phyloP scores from a whole-genome alignment of 352 stramenopile species.

The Stramenopiles sp. region DNA sequence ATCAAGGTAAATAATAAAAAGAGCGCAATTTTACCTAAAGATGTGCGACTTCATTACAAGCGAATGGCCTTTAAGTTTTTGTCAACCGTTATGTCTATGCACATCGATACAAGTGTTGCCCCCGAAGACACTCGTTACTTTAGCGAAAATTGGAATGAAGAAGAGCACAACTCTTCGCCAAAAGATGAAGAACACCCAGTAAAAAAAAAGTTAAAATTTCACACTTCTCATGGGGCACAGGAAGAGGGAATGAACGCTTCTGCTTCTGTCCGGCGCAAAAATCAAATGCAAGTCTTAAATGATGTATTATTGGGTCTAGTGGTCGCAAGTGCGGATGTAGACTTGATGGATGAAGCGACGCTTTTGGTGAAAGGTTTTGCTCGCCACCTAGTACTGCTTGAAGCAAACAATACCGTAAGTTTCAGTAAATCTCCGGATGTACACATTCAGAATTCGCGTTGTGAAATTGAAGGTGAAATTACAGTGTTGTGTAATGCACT shows the following conservation, averaged over 20 bases:
- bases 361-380: slow-evolving; percentile 37
- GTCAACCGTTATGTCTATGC: background rate
- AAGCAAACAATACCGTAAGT: slow-evolving; percentile 23
- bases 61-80: background rate
- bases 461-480: background rate
- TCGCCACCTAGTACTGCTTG: slow-evolving; percentile 34
- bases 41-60: background rate
- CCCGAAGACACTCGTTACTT: background rate
- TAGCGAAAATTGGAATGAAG: background rate
- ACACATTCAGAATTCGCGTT: background rate
- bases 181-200: too few species aligned
- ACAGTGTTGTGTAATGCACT: slow-evolving; percentile 27
- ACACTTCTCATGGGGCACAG: too few species aligned
- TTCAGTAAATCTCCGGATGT: background rate
- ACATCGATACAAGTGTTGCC: background rate
- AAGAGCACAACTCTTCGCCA: background rate
- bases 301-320: slow-evolving; percentile 41
- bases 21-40: too few species aligned
- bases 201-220: too few species aligned
- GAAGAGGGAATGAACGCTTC: too few species aligned
- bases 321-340: slow-evolving; percentile 45
- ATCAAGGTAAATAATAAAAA: too few species aligned
- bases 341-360: slow-evolving; percentile 38
- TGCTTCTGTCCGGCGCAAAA: background rate
- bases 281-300: slow-evolving; percentile 27